phyloP scores from a whole-genome alignment of 306 rosid genomes.

The Quercus rubra region DNA sequence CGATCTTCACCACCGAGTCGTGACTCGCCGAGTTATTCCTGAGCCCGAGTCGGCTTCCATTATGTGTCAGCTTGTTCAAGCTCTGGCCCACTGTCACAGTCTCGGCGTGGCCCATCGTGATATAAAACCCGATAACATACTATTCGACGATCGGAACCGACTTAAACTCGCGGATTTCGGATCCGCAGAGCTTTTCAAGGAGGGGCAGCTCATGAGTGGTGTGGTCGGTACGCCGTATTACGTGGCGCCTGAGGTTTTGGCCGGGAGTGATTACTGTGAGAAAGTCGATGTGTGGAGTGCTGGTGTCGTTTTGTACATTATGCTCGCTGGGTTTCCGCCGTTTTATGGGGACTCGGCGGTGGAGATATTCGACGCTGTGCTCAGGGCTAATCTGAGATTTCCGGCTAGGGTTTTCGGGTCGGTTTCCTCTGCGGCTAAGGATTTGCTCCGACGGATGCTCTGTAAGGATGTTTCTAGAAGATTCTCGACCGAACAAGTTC shows the following conservation, averaged over 20 bases:
- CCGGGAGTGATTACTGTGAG: slow-evolving; percentile 51
- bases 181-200: slow-evolving; percentile 52
- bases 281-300: slow-evolving; percentile 81
- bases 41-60: slow-evolving; percentile 45
- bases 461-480: slow-evolving; percentile 62
- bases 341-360: slow-evolving; percentile 56
- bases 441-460: slow-evolving; percentile 57
- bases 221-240: slow-evolving; percentile 68
- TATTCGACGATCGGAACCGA: slow-evolving; percentile 35
- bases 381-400: slow-evolving; percentile 55
- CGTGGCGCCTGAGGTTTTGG: slow-evolving; percentile 70
- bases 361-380: slow-evolving; percentile 61
- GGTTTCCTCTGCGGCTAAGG: slow-evolving; percentile 54
- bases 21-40: slow-evolving; percentile 7
- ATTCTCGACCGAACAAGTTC: slow-evolving; percentile 60
- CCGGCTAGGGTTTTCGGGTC: slow-evolving; percentile 43
- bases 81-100: slow-evolving; percentile 57
- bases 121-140: slow-evolving; percentile 64
- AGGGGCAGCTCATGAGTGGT: slow-evolving; percentile 49
- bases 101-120: slow-evolving; percentile 70
- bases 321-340: slow-evolving; percentile 62
- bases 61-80: slow-evolving; percentile 49
- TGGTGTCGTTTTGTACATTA: slow-evolving; percentile 69
- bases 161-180: slow-evolving; percentile 57
- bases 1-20: slow-evolving; percentile 40